phyloP scores from a whole-genome alignment of 2,329 filamentous ascomycete genomes.

The Ascomycota sp. region DNA sequence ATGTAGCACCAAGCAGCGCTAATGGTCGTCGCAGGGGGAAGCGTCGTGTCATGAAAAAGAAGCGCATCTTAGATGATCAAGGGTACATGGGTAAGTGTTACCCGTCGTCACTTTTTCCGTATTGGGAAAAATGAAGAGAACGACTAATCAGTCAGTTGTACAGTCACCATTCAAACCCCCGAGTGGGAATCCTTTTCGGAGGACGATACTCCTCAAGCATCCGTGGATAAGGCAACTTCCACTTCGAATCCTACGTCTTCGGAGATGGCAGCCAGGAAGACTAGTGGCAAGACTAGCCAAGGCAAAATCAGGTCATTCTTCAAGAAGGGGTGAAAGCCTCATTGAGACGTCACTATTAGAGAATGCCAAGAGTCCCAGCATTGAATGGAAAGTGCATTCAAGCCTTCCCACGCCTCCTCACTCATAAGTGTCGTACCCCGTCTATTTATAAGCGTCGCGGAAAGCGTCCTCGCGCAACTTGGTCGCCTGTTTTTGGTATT shows the following conservation, averaged over 20 bases:
- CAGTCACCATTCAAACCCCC: constrained; percentile 69
- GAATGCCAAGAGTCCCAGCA: background rate
- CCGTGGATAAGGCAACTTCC: constrained; percentile 31
- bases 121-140: too few species aligned
- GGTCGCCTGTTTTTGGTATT: constrained; percentile 6
- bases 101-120: background rate
- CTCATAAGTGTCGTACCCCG: too few species aligned
- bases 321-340: constrained; percentile 42
- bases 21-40: constrained; percentile 52
- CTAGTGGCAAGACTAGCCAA: constrained; percentile 36
- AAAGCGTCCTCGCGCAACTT: constrained; percentile 4
- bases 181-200: constrained; percentile 90
- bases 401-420: too few species aligned
- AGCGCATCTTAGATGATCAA: constrained; percentile 68
- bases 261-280: constrained; percentile 32
- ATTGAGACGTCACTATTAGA: too few species aligned
- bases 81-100: constrained; percentile 58
- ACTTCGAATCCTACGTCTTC: constrained; percentile 23
- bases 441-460: constrained; percentile 8
- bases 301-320: constrained; percentile 91
- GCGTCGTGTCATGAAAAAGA: constrained; percentile 71
- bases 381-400: background rate
- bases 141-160: background rate
- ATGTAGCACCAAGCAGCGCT: constrained; percentile 30
- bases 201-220: constrained; percentile 43